Conservation (phyloP, 768 basidiomycete species). For the Lactarius indigo region DNA sequence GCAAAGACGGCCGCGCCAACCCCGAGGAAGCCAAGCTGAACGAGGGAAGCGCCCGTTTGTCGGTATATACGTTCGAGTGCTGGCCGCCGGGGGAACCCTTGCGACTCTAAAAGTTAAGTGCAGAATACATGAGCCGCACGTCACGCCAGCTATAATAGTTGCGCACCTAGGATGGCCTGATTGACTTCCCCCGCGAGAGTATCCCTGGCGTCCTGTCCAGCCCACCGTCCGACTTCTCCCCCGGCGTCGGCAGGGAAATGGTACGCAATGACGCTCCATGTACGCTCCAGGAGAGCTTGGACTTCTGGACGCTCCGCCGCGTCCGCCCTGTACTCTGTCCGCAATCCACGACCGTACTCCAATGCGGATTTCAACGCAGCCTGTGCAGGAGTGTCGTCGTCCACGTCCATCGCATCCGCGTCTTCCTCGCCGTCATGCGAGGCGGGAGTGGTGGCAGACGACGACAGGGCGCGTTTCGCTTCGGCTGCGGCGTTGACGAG, state of each 20-base stretch:
- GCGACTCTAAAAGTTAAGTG: slow-evolving; percentile 52
- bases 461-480: slow-evolving; percentile 17
- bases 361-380: slow-evolving; percentile 62
- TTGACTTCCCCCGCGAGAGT: slow-evolving; percentile 74
- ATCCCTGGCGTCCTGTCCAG: slow-evolving; percentile 61
- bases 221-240: slow-evolving; percentile 63
- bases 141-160: background rate
- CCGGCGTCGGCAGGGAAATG: slow-evolving; percentile 67
- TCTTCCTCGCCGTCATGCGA: slow-evolving; percentile 19
- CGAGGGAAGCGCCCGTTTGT: slow-evolving; percentile 63
- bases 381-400: slow-evolving; percentile 42
- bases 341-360: slow-evolving; percentile 67
- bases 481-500: slow-evolving; percentile 34
- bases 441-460: background rate
- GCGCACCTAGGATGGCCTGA: slow-evolving; percentile 75
- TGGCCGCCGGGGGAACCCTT: slow-evolving; percentile 67
- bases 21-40: slow-evolving; percentile 69
- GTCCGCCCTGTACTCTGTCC: slow-evolving; percentile 64
- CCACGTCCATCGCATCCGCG: slow-evolving; percentile 53
- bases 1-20: slow-evolving; percentile 78
- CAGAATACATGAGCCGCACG: background rate
- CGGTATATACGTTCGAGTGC: slow-evolving; percentile 75
- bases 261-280: slow-evolving; percentile 78
- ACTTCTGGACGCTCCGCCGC: slow-evolving; percentile 52
- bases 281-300: slow-evolving; percentile 62